phyloP scores from a whole-genome alignment of 2,329 filamentous ascomycete species.

The Kalmusia sp. region DNA sequence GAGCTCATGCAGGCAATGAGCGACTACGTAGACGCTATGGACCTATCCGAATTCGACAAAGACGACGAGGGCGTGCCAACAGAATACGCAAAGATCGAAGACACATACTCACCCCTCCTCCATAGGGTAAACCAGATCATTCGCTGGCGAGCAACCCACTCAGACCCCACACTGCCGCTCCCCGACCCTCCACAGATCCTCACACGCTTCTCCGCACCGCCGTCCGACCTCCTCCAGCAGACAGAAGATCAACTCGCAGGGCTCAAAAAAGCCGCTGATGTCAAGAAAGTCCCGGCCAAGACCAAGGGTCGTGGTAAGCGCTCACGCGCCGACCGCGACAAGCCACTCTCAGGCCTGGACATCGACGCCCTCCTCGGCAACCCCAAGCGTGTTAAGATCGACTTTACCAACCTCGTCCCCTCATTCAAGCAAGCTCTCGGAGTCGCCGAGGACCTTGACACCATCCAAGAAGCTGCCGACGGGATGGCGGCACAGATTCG shows the following conservation, averaged over 20 bases:
- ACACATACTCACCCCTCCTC: constrained; percentile 83
- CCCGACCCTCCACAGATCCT: constrained; percentile 54
- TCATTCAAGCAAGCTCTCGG: constrained; percentile 85
- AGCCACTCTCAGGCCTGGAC: constrained; percentile 89
- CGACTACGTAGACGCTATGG: constrained; percentile 92
- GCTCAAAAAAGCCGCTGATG: constrained; percentile 73
- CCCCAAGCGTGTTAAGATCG: constrained; percentile 63
- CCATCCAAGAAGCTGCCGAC: constrained; percentile 71
- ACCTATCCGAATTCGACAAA: constrained; percentile 72
- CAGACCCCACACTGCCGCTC: constrained; percentile 71
- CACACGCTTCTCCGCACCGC: constrained; percentile 75
- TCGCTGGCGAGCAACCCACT: constrained; percentile 79
- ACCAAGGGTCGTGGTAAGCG: constrained; percentile 72
- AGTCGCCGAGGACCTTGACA: constrained; percentile 64
- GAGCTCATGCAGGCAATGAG: constrained; percentile 83
- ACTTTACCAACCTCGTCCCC: constrained; percentile 79
- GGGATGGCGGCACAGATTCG: constrained; percentile 79
- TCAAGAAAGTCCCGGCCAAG: constrained; percentile 85
- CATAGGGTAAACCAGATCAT: constrained; percentile 89
- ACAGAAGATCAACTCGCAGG: constrained; percentile 65
- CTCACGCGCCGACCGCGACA: constrained; percentile 68
- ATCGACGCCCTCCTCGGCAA: constrained; percentile 79
- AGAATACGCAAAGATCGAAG: constrained; percentile 80
- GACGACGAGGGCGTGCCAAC: constrained; percentile 72
- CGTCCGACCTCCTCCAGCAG: constrained; percentile 68